Percentiles rank a stretch among this genome's conserved stretches.
These are phyloP conservation scores for Pichia occidentalis DNA, from an alignment of 805 yeast genomes.

Conservation along the genomic window DNA sequence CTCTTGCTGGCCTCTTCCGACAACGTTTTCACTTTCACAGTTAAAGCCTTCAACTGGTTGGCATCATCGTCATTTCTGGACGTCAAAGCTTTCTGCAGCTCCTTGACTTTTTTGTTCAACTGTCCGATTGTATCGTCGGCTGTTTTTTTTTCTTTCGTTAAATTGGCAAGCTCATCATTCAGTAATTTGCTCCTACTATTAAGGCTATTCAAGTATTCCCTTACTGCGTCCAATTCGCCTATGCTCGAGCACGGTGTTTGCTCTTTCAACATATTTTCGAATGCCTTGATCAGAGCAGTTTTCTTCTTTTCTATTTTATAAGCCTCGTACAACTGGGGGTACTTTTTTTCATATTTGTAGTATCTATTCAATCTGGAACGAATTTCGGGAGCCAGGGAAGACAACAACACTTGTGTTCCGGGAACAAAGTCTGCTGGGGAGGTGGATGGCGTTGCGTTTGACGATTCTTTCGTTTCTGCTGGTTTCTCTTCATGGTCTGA, in stretches of 20 bases:
- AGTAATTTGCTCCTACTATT: constrained; percentile 54
- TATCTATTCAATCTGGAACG: constrained; percentile 64
- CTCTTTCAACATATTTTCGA: constrained; percentile 70
- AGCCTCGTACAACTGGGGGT: constrained; percentile 79
- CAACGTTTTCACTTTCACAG: neutral
- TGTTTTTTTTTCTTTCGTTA: constrained; percentile 24
- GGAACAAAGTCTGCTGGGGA: constrained; percentile 10
- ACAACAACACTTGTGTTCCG: constrained; percentile 28
- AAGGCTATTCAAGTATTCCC: constrained; percentile 61
- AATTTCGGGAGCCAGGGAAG: constrained; percentile 50
- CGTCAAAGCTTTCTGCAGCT: constrained; percentile 13
- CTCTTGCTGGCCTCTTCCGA: neutral
- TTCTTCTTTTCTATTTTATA: constrained; percentile 75
- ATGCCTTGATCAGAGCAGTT: constrained; percentile 47
- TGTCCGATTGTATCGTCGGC: constrained; percentile 14
- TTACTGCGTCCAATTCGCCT: constrained; percentile 62
- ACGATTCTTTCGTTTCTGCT: neutral
- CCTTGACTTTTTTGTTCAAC: constrained; percentile 13
- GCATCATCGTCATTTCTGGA: constrained; percentile 29
- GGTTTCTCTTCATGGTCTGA: neutral
- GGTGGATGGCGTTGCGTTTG: neutral
- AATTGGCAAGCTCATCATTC: constrained; percentile 56
- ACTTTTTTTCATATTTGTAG: constrained; percentile 82
- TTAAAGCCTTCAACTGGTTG: constrained; percentile 13
- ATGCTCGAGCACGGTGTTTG: constrained; percentile 75